Conservation (phyloP, 2,329 filamentous ascomycete species). For the Fusarium pseudocircinatum region DNA sequence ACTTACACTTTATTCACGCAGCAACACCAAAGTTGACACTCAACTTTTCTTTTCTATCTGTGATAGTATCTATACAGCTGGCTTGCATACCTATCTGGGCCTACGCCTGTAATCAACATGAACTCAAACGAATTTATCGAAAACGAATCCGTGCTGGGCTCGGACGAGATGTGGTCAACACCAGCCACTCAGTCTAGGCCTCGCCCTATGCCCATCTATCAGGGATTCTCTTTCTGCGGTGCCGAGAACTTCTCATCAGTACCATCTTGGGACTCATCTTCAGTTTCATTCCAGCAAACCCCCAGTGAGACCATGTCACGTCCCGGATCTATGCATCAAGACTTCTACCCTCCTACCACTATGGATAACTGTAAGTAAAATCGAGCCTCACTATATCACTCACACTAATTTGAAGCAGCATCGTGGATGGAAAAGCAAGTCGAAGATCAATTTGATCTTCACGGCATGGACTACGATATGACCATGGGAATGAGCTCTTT, state of each 20-base stretch:
- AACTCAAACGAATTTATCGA: slow-evolving; percentile 61
- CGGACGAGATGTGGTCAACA: slow-evolving; percentile 64
- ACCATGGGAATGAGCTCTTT: slow-evolving; percentile 69
- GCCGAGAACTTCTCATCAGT: slow-evolving; percentile 63
- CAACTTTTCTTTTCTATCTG: slow-evolving; percentile 57
- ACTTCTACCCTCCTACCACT: slow-evolving; percentile 62
- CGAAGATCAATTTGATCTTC: slow-evolving; percentile 66
- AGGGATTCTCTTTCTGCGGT: slow-evolving; percentile 68
- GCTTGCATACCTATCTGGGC: slow-evolving; percentile 56
- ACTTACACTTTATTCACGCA: slow-evolving; percentile 40
- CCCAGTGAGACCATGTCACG: slow-evolving; percentile 63
- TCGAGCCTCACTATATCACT: background rate
- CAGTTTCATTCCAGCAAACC: slow-evolving; percentile 60
- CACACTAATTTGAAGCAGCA: slow-evolving; percentile 38
- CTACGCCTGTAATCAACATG: slow-evolving; percentile 55
- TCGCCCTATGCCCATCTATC: slow-evolving; percentile 68
- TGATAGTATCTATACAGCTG: slow-evolving; percentile 56
- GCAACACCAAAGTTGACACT: slow-evolving; percentile 53
- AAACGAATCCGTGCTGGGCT: slow-evolving; percentile 57
- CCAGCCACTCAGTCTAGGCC: slow-evolving; percentile 62
- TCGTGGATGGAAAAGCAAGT: slow-evolving; percentile 64
- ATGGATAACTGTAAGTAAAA: slow-evolving; percentile 60
- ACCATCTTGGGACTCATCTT: slow-evolving; percentile 67
- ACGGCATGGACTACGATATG: slow-evolving; percentile 66
- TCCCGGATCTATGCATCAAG: slow-evolving; percentile 67